These are phyloP conservation scores for Botrytis tulipae DNA, from an alignment of 2,329 filamentous ascomycete species.

Conservation along the genomic window DNA sequence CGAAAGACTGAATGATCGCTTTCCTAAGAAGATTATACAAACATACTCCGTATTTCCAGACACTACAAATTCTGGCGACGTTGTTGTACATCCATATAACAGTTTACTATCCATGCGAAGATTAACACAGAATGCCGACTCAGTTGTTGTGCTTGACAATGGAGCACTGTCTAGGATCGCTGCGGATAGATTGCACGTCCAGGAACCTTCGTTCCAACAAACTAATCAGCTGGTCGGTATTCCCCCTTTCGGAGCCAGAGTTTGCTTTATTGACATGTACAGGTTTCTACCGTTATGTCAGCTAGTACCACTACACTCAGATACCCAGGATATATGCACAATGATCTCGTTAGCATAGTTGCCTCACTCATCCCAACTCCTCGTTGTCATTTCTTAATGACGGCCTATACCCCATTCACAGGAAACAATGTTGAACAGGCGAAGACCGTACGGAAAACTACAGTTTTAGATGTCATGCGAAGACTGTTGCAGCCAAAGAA, in stretches of 20 bases:
- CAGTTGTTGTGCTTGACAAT: constrained; percentile 95
- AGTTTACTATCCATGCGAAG: constrained; percentile 88
- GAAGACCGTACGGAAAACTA: constrained; percentile 97
- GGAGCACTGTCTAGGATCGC: constrained; percentile 91
- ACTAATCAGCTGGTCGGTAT: constrained; percentile 82
- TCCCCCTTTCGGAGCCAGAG: not conserved
- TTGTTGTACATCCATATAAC: constrained; percentile 98
- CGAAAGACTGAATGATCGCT: constrained; percentile 92
- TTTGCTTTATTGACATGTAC: constrained; percentile 25
- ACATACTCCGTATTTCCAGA: constrained; percentile 99
- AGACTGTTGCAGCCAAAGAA: constrained; percentile 96
- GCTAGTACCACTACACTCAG: constrained; percentile 93
- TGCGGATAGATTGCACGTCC: constrained; percentile 88
- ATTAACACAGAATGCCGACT: constrained; percentile 93
- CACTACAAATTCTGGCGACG: constrained; percentile 79
- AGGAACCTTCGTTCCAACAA: constrained; percentile 93
- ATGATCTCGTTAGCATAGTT: constrained; percentile 94
- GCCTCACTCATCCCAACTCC: constrained; percentile 95
- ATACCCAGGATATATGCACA: constrained; percentile 99
- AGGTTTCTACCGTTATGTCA: constrained; percentile 96
- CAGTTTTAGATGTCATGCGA: constrained; percentile 96
- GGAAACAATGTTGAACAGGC: constrained; percentile 94
- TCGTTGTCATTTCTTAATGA: constrained; percentile 97
- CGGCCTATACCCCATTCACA: constrained; percentile 96
- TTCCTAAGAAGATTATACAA: constrained; percentile 98